These are phyloP conservation scores for Claviceps purpurea DNA, from an alignment of 2,329 filamentous ascomycete species.

Conservation along the genomic window DNA sequence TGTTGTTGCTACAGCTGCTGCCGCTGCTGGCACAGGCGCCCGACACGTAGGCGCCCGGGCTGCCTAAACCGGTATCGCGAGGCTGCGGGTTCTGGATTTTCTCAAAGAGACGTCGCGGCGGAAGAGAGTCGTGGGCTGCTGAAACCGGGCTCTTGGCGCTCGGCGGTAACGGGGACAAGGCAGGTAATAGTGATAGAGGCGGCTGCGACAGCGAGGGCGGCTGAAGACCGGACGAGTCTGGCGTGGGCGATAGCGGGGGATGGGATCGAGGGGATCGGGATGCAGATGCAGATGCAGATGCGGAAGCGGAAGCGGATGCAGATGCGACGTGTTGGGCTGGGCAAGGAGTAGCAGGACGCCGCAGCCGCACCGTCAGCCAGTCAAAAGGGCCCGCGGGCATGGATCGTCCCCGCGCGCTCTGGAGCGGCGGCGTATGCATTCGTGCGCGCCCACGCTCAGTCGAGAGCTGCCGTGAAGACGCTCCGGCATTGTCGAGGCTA, in stretches of 20 bases:
- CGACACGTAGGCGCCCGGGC: slow-evolving; percentile 1
- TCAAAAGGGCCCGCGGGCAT: background rate
- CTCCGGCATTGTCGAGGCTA: background rate
- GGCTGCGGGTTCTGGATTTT: background rate
- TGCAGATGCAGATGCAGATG: background rate
- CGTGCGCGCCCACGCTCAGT: background rate
- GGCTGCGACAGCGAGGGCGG: slow-evolving; percentile 1
- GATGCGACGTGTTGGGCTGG: background rate
- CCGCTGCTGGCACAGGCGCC: slow-evolving; percentile 4
- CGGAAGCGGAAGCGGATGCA: background rate
- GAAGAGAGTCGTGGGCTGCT: background rate
- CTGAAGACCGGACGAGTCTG: background rate
- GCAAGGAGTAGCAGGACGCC: background rate
- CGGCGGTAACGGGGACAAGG: background rate
- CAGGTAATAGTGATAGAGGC: background rate
- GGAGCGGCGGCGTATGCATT: background rate
- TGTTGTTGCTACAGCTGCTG: too few species aligned
- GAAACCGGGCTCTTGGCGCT: background rate
- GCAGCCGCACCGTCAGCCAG: background rate
- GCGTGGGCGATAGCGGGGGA: slow-evolving; percentile 4
- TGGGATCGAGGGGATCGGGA: slow-evolving; percentile 4
- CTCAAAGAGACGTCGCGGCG: background rate
- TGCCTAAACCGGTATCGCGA: background rate
- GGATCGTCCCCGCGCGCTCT: background rate
- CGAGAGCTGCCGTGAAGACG: background rate